Conservation (phyloP, 139 green algal species). For the Tetratostichococcus sp. region DNA sequence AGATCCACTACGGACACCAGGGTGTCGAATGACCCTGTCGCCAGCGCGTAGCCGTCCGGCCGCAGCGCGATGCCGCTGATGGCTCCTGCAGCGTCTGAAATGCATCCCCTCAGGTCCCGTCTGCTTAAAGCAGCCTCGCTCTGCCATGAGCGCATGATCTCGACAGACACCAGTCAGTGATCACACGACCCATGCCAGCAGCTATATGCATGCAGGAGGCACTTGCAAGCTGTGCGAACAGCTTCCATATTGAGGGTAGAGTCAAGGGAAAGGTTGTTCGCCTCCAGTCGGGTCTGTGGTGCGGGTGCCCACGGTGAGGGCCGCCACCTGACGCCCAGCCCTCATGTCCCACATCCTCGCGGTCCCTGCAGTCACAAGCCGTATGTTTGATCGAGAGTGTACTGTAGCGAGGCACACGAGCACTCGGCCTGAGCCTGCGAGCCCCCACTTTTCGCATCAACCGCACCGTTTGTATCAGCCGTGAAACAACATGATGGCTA, state of each 20-base stretch:
- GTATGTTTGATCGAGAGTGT: no score
- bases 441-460: no score
- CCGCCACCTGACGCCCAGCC: background rate
- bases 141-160: no score
- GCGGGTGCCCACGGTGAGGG: background rate
- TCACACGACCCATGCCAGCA: no score
- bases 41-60: background rate
- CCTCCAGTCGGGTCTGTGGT: background rate
- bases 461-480: no score
- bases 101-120: no score
- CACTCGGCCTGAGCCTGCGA: no score
- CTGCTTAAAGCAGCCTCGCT: no score
- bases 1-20: background rate
- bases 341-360: background rate
- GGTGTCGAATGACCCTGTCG: background rate
- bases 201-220: no score
- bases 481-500: no score
- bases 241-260: background rate
- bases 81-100: background rate
- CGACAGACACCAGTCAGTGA: no score
- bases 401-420: no score
- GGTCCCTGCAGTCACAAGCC: background rate
- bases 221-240: background rate
- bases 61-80: background rate
- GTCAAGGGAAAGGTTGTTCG: background rate